These are phyloP conservation scores for Adansonia grandidieri DNA, from an alignment of 441 rosid species.

Conservation along the genomic window DNA sequence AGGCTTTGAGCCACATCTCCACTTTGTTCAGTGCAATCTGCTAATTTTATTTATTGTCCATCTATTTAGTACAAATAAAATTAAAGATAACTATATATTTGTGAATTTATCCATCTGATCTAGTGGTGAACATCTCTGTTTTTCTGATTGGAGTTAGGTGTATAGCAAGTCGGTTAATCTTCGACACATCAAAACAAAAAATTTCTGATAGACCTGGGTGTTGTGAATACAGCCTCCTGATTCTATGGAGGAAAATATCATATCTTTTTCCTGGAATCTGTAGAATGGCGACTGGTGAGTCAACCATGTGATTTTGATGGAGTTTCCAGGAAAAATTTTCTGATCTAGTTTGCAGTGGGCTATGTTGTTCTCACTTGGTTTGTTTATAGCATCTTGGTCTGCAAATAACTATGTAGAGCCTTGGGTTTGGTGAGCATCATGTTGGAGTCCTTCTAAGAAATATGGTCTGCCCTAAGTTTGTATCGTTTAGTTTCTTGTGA, in stretches of 20 bases:
- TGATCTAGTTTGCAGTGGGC: constrained; percentile 2
- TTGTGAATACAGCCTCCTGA: not conserved
- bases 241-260: not conserved
- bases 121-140: too few relatives aligned
- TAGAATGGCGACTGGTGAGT: not conserved
- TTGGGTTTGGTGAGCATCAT: not conserved
- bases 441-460: not conserved
- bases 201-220: not conserved
- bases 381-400: not conserved
- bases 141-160: too few relatives aligned
- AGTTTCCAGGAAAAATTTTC: not conserved
- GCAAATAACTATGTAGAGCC: not conserved
- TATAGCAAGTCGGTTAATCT: not conserved
- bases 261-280: not conserved
- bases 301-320: not conserved
- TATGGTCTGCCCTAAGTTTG: not conserved
- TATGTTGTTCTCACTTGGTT: not conserved
- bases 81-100: too few relatives aligned
- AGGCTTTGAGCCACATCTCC: too few relatives aligned
- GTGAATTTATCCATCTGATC: too few relatives aligned
- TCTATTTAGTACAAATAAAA: too few relatives aligned
- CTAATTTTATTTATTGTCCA: too few relatives aligned
- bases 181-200: not conserved
- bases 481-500: not conserved
- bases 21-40: too few relatives aligned